Conservation (phyloP, 176 grass and related monocot species). For the Carex pumila region DNA sequence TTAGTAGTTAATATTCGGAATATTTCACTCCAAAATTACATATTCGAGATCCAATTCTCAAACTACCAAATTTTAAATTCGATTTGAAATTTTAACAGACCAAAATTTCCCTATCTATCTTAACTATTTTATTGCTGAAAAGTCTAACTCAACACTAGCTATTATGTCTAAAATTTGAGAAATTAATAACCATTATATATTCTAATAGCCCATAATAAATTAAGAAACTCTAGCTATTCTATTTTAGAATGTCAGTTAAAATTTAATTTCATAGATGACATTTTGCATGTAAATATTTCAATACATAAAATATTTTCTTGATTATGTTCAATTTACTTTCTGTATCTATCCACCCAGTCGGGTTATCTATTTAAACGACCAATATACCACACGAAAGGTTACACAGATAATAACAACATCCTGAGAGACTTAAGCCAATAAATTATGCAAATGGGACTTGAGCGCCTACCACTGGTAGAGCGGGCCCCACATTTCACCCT, state of each 20-base stretch:
- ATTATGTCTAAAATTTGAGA: neutral
- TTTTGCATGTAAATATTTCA: too few species aligned
- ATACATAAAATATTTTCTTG: neutral
- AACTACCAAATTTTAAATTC: neutral
- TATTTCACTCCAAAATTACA: neutral
- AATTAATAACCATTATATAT: neutral
- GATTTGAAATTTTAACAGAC: neutral
- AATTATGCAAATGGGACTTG: neutral
- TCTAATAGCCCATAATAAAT: neutral
- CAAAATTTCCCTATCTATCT: neutral
- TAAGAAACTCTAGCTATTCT: neutral
- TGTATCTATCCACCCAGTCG: too few species aligned
- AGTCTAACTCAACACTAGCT: too few species aligned
- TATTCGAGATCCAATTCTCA: neutral
- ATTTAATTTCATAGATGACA: neutral
- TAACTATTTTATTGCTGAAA: too few species aligned
- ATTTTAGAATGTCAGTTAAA: neutral
- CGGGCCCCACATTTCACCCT: neutral
- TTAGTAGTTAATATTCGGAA: too few species aligned
- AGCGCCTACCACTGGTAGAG: neutral
- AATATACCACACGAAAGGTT: neutral
- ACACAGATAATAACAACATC: neutral
- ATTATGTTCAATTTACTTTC: neutral
- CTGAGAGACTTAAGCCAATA: neutral
- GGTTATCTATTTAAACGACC: neutral